Conservation (phyloP, 2,329 filamentous ascomycete species). For the Colletotrichum navitas region DNA sequence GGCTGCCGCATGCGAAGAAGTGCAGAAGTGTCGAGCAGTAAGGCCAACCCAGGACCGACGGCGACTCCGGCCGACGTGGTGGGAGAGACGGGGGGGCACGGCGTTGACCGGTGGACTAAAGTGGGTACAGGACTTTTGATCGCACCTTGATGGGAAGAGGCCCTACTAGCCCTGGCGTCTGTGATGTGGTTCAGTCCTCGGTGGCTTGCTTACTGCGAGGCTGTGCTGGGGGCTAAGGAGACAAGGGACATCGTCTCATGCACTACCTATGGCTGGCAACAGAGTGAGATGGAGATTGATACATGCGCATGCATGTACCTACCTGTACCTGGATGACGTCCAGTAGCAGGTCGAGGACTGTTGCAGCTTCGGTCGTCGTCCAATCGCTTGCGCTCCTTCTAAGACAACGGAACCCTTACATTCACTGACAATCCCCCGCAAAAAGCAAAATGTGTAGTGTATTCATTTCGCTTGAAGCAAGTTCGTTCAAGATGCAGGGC, state of each 20-base stretch:
- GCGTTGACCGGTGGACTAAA: conserved; percentile 39
- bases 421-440: conserved; percentile 36
- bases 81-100: conserved; percentile 36
- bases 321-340: conserved; percentile 4
- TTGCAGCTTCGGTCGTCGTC: conserved; percentile 36
- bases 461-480: conserved; percentile 7
- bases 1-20: conserved; percentile 33
- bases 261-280: neutral
- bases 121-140: conserved; percentile 28
- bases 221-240: conserved; percentile 38
- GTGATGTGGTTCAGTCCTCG: conserved; percentile 39
- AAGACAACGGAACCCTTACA: conserved; percentile 33
- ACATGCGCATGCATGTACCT: neutral
- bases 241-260: conserved; percentile 27
- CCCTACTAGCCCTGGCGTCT: conserved; percentile 16
- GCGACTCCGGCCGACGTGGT: conserved; percentile 39
- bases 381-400: conserved; percentile 42
- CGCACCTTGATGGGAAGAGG: conserved; percentile 28
- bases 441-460: conserved; percentile 12
- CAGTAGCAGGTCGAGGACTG: conserved; percentile 27
- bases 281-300: conserved; percentile 1
- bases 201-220: conserved; percentile 42
- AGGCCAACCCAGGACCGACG: conserved; percentile 39
- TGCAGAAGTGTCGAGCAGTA: conserved; percentile 28
- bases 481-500: conserved; percentile 24